Base-by-base conservation (phyloP, 768 basidiomycete genomes). In the Trametes sanguinea region DNA sequence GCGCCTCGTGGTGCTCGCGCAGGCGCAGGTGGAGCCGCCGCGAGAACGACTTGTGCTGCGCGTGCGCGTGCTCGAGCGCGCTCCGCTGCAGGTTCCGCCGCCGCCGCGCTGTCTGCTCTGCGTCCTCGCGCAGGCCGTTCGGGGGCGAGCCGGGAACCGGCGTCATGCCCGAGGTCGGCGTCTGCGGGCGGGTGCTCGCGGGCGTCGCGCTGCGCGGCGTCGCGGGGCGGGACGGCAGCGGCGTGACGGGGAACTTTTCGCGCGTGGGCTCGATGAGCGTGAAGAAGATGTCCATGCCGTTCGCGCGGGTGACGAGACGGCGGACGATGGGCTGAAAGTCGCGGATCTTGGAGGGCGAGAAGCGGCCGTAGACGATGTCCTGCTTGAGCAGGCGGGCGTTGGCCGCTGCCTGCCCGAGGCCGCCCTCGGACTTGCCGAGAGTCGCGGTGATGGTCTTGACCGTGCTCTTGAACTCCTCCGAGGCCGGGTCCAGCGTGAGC, bases 281-380 rank as follows among this genome's bases (percentile, higher is more conserved):
- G 62, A 87, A 90, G 67, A 88, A 90, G 42, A 82, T 71, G 17
- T 73, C 75, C 79, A 90, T 78, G 16, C 89, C 89, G 63, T 86
- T 78, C n/a, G 82, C 81, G 7, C 85, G 76, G 10, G 82, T 83
- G 4, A 80, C 78, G 63, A 89, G 76, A 3, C 82, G 74, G 45
- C 85, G 76, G 14, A 77, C 76, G 6, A 81, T 68, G 27, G 73
- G 68, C 56, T 88, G 86, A 17, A 92, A 77, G 3, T 72, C 69
- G 0, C 68, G 65, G 51, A 86, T 85, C 68, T 89, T 87, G 2
- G 68, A 70, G 0, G 88, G 88, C 0, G 81, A 75, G 67, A 87
- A 87, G 2, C 87, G 80, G 1, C 77, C 77, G 67, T 82, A 89
- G 13, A 85, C 76, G 17, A 92, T 68, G 65, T 92, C 90, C 11